These are phyloP conservation scores for Trametes villosa DNA, from an alignment of 768 basidiomycete genomes.

Conservation along the genomic window DNA sequence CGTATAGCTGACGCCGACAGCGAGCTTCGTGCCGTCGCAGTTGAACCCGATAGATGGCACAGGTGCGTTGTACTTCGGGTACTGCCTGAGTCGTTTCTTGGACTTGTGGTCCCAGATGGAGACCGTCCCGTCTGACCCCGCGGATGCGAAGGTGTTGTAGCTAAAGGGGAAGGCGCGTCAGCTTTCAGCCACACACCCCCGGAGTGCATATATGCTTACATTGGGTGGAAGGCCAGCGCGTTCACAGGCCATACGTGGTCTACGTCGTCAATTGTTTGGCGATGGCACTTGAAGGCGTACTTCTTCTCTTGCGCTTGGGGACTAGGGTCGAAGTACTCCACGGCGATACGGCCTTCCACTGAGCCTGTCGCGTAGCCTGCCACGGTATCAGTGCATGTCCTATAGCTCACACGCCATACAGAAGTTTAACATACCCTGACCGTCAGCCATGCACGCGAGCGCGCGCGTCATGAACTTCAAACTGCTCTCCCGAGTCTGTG, in stretches of 20 bases:
- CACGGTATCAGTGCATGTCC: background rate
- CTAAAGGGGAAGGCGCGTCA: slow-evolving; percentile 48
- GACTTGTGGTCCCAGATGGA: slow-evolving; percentile 98
- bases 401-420: background rate
- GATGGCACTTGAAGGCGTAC: slow-evolving; percentile 98
- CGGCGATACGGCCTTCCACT: slow-evolving; percentile 94
- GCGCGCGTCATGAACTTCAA: slow-evolving; percentile 94
- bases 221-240: slow-evolving; percentile 91
- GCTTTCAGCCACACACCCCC: no score
- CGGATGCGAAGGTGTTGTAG: slow-evolving; percentile 94
- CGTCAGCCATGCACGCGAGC: slow-evolving; percentile 90
- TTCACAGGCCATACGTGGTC: slow-evolving; percentile 99
- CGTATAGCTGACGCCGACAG: slow-evolving; percentile 85
- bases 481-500: slow-evolving; percentile 87
- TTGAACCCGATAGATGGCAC: slow-evolving; percentile 86
- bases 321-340: slow-evolving; percentile 93
- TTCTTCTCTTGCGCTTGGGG: slow-evolving; percentile 79
- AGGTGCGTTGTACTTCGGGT: slow-evolving; percentile 73
- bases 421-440: slow-evolving; percentile 71
- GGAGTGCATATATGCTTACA: slow-evolving; percentile 44
- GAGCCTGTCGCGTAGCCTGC: slow-evolving; percentile 88
- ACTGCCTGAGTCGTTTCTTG: slow-evolving; percentile 93
- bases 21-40: slow-evolving; percentile 79
- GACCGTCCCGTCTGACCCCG: slow-evolving; percentile 91
- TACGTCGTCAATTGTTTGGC: slow-evolving; percentile 85